Percentiles rank a stretch among this genome's conserved stretches.
Conservation (phyloP, 1,284 basidiomycete species). For the Mycena sp. region DNA sequence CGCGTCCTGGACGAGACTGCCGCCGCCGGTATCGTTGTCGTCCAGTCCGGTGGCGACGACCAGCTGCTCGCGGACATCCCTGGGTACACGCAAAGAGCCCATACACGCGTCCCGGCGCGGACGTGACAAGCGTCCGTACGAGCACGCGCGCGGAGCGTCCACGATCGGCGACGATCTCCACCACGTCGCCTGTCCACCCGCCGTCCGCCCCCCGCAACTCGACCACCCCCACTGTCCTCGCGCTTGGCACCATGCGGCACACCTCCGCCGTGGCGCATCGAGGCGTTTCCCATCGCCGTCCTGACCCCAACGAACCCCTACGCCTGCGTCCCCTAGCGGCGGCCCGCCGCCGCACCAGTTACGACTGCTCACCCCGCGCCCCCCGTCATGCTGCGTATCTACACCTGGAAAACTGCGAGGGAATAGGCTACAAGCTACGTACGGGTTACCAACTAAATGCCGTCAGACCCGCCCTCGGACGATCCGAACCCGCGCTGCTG, state of each 20-base stretch:
- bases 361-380: constrained; percentile 52
- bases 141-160: constrained; percentile 24
- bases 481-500: no score
- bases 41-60: not conserved
- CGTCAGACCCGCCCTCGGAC: no score
- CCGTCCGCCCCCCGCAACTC: constrained; percentile 37
- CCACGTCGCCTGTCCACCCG: constrained; percentile 25
- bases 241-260: constrained; percentile 10
- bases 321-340: constrained; percentile 36
- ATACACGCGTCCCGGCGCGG: not conserved
- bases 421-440: no score
- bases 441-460: no score
- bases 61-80: constrained; percentile 1
- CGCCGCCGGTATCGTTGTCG: no score
- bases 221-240: constrained; percentile 36
- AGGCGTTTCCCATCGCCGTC: constrained; percentile 46
- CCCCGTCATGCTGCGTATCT: constrained; percentile 55
- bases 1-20: constrained; percentile 11
- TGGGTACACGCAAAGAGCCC: constrained; percentile 5
- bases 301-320: constrained; percentile 29
- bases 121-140: not conserved
- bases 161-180: constrained; percentile 31
- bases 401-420: no score
- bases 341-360: constrained; percentile 36
- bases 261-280: constrained; percentile 34